Evolutionary conservation across 257 asterid species (phyloP), one percentile per base, ranked within the genome.

Genomic region (Handroanthus guayacan): DNA sequence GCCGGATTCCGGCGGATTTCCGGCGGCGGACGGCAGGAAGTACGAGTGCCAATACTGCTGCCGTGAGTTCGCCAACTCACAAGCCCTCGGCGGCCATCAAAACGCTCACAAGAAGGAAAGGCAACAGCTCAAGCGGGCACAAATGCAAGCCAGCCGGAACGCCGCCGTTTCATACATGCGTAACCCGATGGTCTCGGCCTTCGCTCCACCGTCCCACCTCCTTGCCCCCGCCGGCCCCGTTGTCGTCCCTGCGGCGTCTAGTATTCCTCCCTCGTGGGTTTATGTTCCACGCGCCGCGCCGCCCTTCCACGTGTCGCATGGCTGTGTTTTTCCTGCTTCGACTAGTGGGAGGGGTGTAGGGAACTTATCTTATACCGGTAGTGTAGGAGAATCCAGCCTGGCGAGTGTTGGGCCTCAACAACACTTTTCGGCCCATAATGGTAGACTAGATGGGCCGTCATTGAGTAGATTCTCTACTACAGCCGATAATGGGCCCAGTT

Each of bases 91-190:
- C 18, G 99, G 99, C 18, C 99, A 94, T 12, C 99, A 94, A 11
- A 94, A 94, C 88, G 99, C 99, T 10, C 97, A 94, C 81, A 94
- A 94, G 75, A 94, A 94, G 71, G 99, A 94, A n/a, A 68, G 97
- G 58, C 99, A 94, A 55, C 99, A 92, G 74, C 81, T 90, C 41
- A 94, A 94, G 75, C 95, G 97, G 2, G 99, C 99, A 1, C 97
- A 94, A 82, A 81, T 90, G 83, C 97, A 89, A 52, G 97, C 97
- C 57, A 89, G 83, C 18, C 81, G 99, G 9, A 90, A 89, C 93
- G 96, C 99, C 60, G 97, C 97, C 81, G 94, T 83, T 8, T 90
- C 97, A 0, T 94, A 89, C 88, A 89, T 94, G 93, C 87, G 99
- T 1, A 92, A 89, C 90, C 97, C 97, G 10, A 94, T 94, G 50